A percentile compares a stretch with the other conserved stretches of the same genome.
These are phyloP conservation scores for Podila verticillata DNA, from an alignment of 192 early-diverging fungal species.

Conservation along the genomic window DNA sequence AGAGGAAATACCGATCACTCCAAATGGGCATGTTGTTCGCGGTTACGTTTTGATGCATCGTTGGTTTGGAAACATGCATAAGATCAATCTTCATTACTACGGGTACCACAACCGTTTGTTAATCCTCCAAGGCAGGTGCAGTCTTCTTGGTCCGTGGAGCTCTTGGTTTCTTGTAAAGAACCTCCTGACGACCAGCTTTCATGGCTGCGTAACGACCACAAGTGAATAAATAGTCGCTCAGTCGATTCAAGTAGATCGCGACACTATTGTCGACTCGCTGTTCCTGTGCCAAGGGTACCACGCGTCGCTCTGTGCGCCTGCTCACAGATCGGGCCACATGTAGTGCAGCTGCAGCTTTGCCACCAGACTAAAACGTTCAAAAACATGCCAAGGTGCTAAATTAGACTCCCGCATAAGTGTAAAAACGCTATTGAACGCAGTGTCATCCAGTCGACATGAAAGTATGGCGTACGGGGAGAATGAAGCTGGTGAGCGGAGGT, in stretches of 20 bases:
- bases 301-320: conserved; percentile 81
- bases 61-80: too few relatives aligned
- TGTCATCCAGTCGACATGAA: too few relatives aligned
- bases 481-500: conserved; percentile 84
- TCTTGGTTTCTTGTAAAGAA: conserved; percentile 70
- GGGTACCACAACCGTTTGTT: too few relatives aligned
- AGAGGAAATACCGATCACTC: too few relatives aligned
- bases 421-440: too few relatives aligned
- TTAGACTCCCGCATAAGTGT: too few relatives aligned
- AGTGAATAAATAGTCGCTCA: conserved; percentile 91
- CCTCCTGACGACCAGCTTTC: conserved; percentile 72
- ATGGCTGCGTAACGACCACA: conserved; percentile 84
- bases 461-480: conserved; percentile 71
- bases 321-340: conserved; percentile 86
- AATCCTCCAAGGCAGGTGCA: not conserved
- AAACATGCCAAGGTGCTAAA: not conserved
- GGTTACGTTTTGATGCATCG: too few relatives aligned
- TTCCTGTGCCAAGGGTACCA: conserved; percentile 74
- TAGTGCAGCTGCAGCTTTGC: conserved; percentile 76
- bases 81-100: too few relatives aligned
- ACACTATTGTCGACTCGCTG: conserved; percentile 65
- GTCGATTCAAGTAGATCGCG: conserved; percentile 74
- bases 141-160: conserved; percentile 24
- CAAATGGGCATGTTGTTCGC: too few relatives aligned
- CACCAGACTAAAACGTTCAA: conserved; percentile 76